phyloP scores from a whole-genome alignment of 73 alveolate species.

The Paramecium primaurelia region DNA sequence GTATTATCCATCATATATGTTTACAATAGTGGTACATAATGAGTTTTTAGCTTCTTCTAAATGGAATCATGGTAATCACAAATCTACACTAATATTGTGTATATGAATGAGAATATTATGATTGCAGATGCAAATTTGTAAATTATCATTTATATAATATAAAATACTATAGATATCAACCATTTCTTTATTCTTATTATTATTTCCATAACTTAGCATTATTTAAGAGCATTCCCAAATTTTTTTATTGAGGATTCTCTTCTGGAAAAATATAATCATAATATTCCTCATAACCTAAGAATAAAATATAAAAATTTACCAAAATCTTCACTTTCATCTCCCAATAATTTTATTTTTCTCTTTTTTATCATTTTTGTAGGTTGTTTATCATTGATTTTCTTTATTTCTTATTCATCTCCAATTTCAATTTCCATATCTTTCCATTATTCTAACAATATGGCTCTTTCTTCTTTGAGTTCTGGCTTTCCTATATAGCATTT shows the following conservation, averaged over 20 bases:
- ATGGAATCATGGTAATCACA: not conserved
- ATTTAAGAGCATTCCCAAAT: conserved; percentile 1
- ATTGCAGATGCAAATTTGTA: not conserved
- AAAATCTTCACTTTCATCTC: conserved; percentile 72
- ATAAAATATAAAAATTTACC: conserved; percentile 39
- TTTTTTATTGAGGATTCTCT: conserved; percentile 64
- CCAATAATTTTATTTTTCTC: conserved; percentile 69
- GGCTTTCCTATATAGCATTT: conserved; percentile 70
- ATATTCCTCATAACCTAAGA: conserved; percentile 82
- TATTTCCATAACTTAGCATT: conserved; percentile 12
- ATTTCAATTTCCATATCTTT: conserved; percentile 67
- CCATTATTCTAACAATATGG: conserved; percentile 81
- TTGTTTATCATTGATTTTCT: conserved; percentile 67
- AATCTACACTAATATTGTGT: not conserved
- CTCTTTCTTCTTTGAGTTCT: conserved; percentile 82
- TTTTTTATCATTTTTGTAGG: conserved; percentile 81
- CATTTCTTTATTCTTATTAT: not conserved
- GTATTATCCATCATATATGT: conserved; percentile 9
- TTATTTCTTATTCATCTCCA: conserved; percentile 64
- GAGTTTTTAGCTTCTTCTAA: not conserved
- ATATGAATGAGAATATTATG: not conserved
- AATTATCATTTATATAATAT: not conserved
- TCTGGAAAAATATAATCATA: conserved; percentile 91
- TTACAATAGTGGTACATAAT: not conserved
- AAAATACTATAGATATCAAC: not conserved